Percentiles rank a stretch among this genome's conserved stretches.
Evolutionary conservation across 306 rosid species (phyloP).

Genomic region (Rosa chinensis): DNA sequence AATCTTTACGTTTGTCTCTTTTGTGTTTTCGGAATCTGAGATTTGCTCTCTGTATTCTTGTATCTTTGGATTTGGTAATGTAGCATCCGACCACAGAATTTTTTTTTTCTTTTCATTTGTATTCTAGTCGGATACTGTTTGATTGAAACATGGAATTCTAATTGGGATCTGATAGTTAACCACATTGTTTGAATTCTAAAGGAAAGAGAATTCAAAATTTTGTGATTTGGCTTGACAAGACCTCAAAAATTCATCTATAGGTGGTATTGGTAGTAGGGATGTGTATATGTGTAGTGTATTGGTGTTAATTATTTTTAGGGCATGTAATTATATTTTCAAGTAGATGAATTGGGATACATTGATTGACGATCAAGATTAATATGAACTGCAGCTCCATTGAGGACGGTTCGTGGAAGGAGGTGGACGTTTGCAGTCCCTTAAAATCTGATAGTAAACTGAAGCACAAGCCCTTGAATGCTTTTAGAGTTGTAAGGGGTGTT

Average conservation of each 20-base stretch:
- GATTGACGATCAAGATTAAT: background rate
- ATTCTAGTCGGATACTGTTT: background rate
- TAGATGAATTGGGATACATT: background rate
- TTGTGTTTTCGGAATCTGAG: background rate
- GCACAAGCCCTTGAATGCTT: conserved; percentile 64
- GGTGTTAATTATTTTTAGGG: background rate
- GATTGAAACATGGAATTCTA: background rate
- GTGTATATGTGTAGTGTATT: background rate
- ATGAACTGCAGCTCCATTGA: conserved; percentile 42
- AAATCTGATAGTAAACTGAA: conserved; percentile 45
- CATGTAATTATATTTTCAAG: background rate
- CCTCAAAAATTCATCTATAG: background rate
- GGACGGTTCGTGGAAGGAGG: conserved; percentile 51
- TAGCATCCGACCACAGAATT: background rate
- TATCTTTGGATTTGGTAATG: background rate
- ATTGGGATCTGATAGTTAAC: background rate
- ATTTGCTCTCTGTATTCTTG: background rate
- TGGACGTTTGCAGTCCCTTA: conserved; percentile 53
- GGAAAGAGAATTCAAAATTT: background rate
- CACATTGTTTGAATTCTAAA: background rate
- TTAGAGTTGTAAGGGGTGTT: conserved; percentile 69
- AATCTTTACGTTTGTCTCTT: background rate
- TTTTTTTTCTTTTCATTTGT: background rate
- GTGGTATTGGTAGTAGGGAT: background rate
- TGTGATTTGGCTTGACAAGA: background rate